phyloP scores from a whole-genome alignment of 2,329 filamentous ascomycete species.

The Cyclaneusma minus region DNA sequence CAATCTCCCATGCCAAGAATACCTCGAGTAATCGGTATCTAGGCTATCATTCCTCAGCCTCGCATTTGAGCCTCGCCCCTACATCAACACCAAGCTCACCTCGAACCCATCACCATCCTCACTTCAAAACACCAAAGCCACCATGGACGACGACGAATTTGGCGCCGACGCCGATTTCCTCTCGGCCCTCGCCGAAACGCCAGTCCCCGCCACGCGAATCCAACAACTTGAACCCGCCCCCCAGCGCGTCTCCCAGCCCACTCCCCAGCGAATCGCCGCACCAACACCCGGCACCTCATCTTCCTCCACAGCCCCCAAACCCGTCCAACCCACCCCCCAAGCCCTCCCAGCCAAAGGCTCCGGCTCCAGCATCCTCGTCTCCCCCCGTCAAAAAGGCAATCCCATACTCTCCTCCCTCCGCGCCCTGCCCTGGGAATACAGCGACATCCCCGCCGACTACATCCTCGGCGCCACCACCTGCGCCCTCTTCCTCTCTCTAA shows the following conservation, averaged over 20 bases:
- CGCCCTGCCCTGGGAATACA: constrained; percentile 86
- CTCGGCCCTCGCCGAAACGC: constrained; percentile 35
- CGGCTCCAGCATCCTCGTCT: constrained; percentile 74
- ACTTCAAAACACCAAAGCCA: background rate
- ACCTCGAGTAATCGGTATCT: no score
- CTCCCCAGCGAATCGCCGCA: constrained; percentile 39
- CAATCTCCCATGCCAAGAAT: no score
- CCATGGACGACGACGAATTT: constrained; percentile 32
- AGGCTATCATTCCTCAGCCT: no score
- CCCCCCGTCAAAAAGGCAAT: constrained; percentile 86
- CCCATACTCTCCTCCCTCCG: constrained; percentile 74
- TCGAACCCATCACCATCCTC: no score
- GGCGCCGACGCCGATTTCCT: constrained; percentile 41
- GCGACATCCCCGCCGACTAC: constrained; percentile 91
- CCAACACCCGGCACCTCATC: constrained; percentile 23
- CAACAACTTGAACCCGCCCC: constrained; percentile 24
- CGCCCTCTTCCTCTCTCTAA: constrained; percentile 82
- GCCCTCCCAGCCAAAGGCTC: constrained; percentile 49
- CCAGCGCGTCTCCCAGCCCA: constrained; percentile 26
- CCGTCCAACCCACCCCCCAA: constrained; percentile 82
- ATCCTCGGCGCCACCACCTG: constrained; percentile 77
- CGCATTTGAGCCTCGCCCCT: no score
- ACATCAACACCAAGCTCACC: no score
- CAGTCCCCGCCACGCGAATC: constrained; percentile 13
- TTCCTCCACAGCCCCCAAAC: constrained; percentile 27